Conservation (phyloP, 2,329 filamentous ascomycete species). For the Orbilia quercus region DNA sequence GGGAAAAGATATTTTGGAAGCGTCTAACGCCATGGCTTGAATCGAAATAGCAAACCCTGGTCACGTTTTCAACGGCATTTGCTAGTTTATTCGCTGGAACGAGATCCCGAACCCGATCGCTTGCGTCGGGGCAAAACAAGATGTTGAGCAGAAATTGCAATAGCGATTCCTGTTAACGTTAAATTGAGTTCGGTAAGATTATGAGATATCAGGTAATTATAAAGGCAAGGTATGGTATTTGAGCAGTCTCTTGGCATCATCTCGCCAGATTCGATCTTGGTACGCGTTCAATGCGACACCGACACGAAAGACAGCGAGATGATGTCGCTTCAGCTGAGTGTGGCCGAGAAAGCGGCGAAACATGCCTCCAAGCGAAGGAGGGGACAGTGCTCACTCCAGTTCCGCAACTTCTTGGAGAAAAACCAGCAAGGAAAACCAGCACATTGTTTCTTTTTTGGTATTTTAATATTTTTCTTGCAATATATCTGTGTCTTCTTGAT, state of each 20-base stretch:
- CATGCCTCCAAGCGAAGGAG: slow-evolving; percentile 53
- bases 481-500: neutral
- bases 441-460: slow-evolving; percentile 5
- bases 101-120: slow-evolving; percentile 11
- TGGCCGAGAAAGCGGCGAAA: slow-evolving; percentile 16
- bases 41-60: slow-evolving; percentile 17
- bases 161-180: too few species aligned
- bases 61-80: neutral
- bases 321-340: slow-evolving; percentile 22
- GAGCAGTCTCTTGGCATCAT: neutral
- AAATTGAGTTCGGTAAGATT: slow-evolving; percentile 5
- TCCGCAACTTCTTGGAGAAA: slow-evolving; percentile 21
- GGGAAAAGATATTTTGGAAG: neutral
- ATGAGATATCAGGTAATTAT: too few species aligned
- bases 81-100: slow-evolving; percentile 7
- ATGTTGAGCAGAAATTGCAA: too few species aligned
- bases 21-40: neutral
- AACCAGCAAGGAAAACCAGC: neutral
- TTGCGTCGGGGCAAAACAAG: neutral
- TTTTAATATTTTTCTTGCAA: neutral
- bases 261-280: slow-evolving; percentile 15
- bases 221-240: neutral
- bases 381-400: slow-evolving; percentile 6
- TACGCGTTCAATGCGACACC: neutral
- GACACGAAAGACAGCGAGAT: neutral